phyloP scores from a whole-genome alignment of 1,139 yeast species.

The Candida neerlandica region DNA sequence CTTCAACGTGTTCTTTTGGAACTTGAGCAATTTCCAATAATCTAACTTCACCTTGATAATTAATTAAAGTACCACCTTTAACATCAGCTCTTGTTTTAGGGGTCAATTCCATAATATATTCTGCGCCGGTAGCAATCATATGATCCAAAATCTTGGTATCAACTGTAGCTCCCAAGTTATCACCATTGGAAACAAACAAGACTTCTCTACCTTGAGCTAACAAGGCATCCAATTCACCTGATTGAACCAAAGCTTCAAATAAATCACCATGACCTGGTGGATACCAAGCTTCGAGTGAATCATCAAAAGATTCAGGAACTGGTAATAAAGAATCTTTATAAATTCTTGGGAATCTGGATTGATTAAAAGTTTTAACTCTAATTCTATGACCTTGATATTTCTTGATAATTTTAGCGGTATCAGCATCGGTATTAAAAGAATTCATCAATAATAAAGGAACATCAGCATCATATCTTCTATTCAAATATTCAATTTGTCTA shows the following conservation, averaged over 20 bases:
- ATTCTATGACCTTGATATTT: slow-evolving; percentile 97
- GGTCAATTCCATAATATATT: slow-evolving; percentile 97
- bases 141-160: slow-evolving; percentile 89
- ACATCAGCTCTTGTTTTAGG: slow-evolving; percentile 99
- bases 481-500: slow-evolving; percentile 94
- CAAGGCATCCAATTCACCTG: slow-evolving; percentile 90
- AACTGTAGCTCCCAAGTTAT: slow-evolving; percentile 97
- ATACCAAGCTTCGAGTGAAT: slow-evolving; percentile 86
- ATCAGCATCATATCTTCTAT: slow-evolving; percentile 87
- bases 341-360: slow-evolving; percentile 94
- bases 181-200: slow-evolving; percentile 95
- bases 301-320: slow-evolving; percentile 78
- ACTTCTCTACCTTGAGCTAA: slow-evolving; percentile 94
- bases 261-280: slow-evolving; percentile 99
- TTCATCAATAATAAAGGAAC: slow-evolving; percentile 97
- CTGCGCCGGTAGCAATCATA: slow-evolving; percentile 89
- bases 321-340: slow-evolving; percentile 93
- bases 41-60: slow-evolving; percentile 93
- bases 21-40: slow-evolving; percentile 97
- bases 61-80: slow-evolving; percentile 97
- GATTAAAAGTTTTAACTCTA: slow-evolving; percentile 94
- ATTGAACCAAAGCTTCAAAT: slow-evolving; percentile 84
- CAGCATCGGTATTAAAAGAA: slow-evolving; percentile 96
- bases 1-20: slow-evolving; percentile 98
- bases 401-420: slow-evolving; percentile 92